Percentiles rank a stretch among this genome's conserved stretches.
Conservation (phyloP, 2,329 filamentous ascomycete species). For the Coniochaeta hoffmannii region DNA sequence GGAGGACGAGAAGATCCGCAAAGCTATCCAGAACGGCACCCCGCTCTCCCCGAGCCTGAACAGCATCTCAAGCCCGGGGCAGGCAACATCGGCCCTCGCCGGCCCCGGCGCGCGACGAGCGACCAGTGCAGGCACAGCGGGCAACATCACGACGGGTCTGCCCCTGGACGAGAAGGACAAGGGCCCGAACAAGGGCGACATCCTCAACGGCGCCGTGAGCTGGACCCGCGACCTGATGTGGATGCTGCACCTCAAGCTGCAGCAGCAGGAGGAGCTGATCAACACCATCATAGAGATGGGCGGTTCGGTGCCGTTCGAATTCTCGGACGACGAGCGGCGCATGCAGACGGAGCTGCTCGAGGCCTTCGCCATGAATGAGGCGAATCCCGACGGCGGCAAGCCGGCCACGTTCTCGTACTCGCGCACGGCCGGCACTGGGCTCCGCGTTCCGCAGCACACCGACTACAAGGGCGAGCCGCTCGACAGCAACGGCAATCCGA, state of each 20-base stretch:
- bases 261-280: slow-evolving; percentile 81
- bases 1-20: slow-evolving; percentile 94
- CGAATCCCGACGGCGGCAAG: slow-evolving; percentile 33
- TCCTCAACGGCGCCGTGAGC: slow-evolving; percentile 91
- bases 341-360: slow-evolving; percentile 93
- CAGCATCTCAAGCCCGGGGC: slow-evolving; percentile 59
- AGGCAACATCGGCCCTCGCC: slow-evolving; percentile 80
- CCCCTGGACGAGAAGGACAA: slow-evolving; percentile 97
- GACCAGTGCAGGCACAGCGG: slow-evolving; percentile 51
- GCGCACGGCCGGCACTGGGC: slow-evolving; percentile 71
- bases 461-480: slow-evolving; percentile 80
- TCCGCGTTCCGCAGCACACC: slow-evolving; percentile 88
- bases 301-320: slow-evolving; percentile 69
- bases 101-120: slow-evolving; percentile 78
- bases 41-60: slow-evolving; percentile 78
- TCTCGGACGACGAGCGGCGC: slow-evolving; percentile 85
- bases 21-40: slow-evolving; percentile 87
- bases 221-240: slow-evolving; percentile 99
- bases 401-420: slow-evolving; percentile 64
- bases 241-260: slow-evolving; percentile 83
- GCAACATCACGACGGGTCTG: slow-evolving; percentile 85
- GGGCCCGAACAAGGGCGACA: slow-evolving; percentile 97
- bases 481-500: slow-evolving; percentile 31
- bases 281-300: slow-evolving; percentile 67
- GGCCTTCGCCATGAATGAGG: slow-evolving; percentile 73